A percentile compares a stretch with the other conserved stretches of the same genome.
Evolutionary conservation across 1,139 yeast species (phyloP).

Genomic region (Maudiozyma humilis): DNA sequence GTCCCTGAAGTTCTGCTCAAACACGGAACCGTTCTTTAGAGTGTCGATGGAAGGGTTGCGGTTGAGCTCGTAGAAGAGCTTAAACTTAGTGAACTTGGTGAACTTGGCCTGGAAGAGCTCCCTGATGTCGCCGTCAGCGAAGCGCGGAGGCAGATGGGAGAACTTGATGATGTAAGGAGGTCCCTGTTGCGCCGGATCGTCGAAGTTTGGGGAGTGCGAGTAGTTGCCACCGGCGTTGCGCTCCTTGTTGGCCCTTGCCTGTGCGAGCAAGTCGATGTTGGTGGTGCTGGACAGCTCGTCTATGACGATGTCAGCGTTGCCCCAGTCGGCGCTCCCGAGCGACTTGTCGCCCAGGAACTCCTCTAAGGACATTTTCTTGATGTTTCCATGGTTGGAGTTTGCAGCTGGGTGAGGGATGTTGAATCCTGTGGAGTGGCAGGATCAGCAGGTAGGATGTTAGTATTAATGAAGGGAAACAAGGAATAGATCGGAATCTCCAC

Average conservation of each 20-base stretch:
- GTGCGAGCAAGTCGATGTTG: conserved; percentile 23
- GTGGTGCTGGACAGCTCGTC: conserved; percentile 26
- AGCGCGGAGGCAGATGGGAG: conserved; percentile 39
- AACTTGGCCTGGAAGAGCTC: conserved; percentile 34
- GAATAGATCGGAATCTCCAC: not conserved
- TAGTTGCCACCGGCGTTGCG: not conserved
- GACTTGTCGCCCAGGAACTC: conserved; percentile 31
- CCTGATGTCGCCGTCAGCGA: conserved; percentile 31
- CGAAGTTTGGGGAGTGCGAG: too few relatives aligned
- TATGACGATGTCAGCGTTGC: conserved; percentile 28
- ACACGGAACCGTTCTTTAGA: conserved; percentile 21
- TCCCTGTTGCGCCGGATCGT: too few relatives aligned
- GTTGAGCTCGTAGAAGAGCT: conserved; percentile 36
- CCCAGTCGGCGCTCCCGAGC: conserved; percentile 30
- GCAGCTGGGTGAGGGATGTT: conserved; percentile 4
- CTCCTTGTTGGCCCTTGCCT: conserved; percentile 6
- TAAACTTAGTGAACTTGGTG: conserved; percentile 32
- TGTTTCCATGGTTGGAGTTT: conserved; percentile 18
- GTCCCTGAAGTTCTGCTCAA: conserved; percentile 29
- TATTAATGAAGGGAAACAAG: not conserved
- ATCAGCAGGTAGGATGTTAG: not conserved
- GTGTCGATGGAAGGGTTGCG: conserved; percentile 23
- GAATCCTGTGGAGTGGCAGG: not conserved
- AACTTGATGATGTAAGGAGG: conserved; percentile 56
- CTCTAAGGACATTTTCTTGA: conserved; percentile 32